phyloP scores from a whole-genome alignment of 2,329 filamentous ascomycete genomes.

The Neofusicoccum parvum region DNA sequence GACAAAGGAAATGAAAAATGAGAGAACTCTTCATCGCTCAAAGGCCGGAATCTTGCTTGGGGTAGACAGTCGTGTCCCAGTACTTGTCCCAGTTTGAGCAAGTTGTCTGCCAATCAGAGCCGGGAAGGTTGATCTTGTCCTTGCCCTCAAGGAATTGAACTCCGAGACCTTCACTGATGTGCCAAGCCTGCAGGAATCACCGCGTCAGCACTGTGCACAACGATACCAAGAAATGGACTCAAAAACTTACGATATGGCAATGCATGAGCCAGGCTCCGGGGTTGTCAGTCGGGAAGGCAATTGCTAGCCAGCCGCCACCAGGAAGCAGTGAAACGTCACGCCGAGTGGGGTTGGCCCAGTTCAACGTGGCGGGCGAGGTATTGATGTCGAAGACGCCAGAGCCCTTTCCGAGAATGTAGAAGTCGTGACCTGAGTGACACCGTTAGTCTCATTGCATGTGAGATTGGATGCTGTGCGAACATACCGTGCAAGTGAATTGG shows the following conservation, averaged over 20 bases:
- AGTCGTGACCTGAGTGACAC: constrained; percentile 27
- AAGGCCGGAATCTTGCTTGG: constrained; percentile 37
- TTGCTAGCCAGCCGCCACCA: constrained; percentile 44
- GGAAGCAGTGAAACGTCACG: constrained; percentile 36
- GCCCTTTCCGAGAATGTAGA: constrained; percentile 37
- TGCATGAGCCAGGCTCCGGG: constrained; percentile 45
- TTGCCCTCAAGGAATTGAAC: constrained; percentile 55
- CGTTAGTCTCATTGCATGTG: not conserved
- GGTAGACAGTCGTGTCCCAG: constrained; percentile 29
- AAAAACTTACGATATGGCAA: constrained; percentile 28
- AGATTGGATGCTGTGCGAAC: not conserved
- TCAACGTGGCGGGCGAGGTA: constrained; percentile 28
- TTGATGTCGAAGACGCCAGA: constrained; percentile 33
- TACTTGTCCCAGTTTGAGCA: constrained; percentile 40
- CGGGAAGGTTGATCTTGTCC: constrained; percentile 34
- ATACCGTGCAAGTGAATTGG: constrained; percentile 32
- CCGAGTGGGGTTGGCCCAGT: constrained; percentile 35
- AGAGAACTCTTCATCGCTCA: not conserved
- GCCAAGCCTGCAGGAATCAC: constrained; percentile 47
- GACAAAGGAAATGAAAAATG: not conserved
- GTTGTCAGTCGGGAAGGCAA: constrained; percentile 53
- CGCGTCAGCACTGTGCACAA: constrained; percentile 25
- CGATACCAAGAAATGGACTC: not conserved
- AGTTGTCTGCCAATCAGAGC: constrained; percentile 29
- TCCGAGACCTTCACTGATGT: constrained; percentile 60